Conservation (phyloP, 2,329 filamentous ascomycete genomes). For the Curvularia lunata region DNA sequence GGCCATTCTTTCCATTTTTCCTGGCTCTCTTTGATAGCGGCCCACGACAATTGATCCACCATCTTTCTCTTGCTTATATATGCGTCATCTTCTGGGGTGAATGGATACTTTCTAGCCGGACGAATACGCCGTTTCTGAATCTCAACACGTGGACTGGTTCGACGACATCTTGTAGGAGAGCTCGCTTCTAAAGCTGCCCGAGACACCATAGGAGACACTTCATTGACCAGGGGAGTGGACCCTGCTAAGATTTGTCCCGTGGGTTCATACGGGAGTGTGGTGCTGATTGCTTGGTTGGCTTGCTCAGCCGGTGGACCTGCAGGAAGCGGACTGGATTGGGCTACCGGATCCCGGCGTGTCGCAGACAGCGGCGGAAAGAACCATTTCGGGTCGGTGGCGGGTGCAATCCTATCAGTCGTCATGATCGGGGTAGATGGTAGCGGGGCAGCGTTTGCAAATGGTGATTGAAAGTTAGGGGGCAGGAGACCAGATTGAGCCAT, state of each 20-base stretch:
- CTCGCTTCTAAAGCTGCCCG: not conserved
- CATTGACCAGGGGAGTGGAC: not conserved
- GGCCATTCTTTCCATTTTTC: slow-evolving; percentile 32
- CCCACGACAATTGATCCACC: slow-evolving; percentile 35
- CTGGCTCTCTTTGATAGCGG: slow-evolving; percentile 27
- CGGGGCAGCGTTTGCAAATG: slow-evolving; percentile 8
- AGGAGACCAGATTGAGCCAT: slow-evolving; percentile 24
- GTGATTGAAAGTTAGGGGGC: slow-evolving; percentile 11
- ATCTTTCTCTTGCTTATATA: slow-evolving; percentile 44
- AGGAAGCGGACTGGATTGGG: slow-evolving; percentile 23
- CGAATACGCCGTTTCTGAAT: slow-evolving; percentile 13
- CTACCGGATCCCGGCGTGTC: not conserved
- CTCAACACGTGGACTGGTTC: slow-evolving; percentile 24
- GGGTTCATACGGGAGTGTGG: not conserved
- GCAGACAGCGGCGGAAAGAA: slow-evolving; percentile 33
- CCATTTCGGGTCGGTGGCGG: slow-evolving; percentile 39
- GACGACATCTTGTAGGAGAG: slow-evolving; percentile 4
- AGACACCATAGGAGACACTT: not conserved
- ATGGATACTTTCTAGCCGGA: slow-evolving; percentile 22
- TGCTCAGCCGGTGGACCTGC: not conserved
- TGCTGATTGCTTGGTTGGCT: not conserved
- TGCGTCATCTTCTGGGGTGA: slow-evolving; percentile 43
- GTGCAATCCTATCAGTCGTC: slow-evolving; percentile 21
- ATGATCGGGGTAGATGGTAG: slow-evolving; percentile 12
- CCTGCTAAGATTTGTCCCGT: slow-evolving; percentile 1